Base-by-base conservation (phyloP, 441 rosid species). In the Flueggea neowawraea region DNA sequence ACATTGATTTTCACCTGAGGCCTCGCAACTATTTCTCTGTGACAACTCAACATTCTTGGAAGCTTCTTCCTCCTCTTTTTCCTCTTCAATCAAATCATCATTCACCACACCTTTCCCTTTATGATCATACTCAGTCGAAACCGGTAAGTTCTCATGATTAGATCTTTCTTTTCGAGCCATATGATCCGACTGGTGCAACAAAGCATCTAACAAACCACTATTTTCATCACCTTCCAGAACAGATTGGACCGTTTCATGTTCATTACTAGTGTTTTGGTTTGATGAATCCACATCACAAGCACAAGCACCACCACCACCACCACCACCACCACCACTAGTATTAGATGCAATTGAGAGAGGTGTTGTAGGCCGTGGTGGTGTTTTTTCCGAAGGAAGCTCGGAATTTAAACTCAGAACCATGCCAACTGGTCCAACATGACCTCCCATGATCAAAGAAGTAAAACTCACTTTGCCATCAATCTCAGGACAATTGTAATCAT, bases 351-450 rank as follows among this genome's bases (percentile, higher is more conserved):
- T 69, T 52, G 59, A 50, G 60, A 61, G 67, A 7, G 67, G 61
- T 13, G 76, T 70, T 12, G 48, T 49, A 17, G 68, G 73, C 60
- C 71, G 63, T 7, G 55, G 58, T 9, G 72, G 65, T 0, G 66
- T 59, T 83, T 87, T 94, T 92, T 59, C 70, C 55, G 90, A 84
- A 84, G 92, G 81, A 80, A 78, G 86, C 74, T 87, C 94, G 5
- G 71, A 44, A 16, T 45, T 67, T 58, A 63, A 57, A 60, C 62
- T 11, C 58, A 60, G 52, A 55, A 44, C 12, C 36, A 3, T 55
- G 66, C 31, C 59, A 63, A n/a, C 12, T 32, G 65, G 53, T 31
- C 64, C 65, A 31, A 31, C 65, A 8, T 54, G 65, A 54, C 31
- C 62, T 41, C 62, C 72, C 69, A 68, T 68, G 17, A 68, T 73